Base-by-base conservation (phyloP, 176 grass and related monocot genomes). In the Neostapfia colusana region DNA sequence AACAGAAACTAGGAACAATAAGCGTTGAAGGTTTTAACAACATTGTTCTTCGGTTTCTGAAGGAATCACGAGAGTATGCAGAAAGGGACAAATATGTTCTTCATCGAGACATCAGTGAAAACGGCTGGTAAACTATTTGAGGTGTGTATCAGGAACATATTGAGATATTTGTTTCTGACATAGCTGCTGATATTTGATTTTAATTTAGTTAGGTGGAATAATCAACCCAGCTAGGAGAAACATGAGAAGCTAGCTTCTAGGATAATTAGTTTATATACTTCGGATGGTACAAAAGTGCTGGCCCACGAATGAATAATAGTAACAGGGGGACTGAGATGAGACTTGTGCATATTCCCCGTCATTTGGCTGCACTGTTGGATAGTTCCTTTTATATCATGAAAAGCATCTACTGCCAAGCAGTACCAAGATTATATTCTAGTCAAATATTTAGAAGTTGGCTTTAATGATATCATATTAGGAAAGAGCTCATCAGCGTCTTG, bases 41-140 rank as follows among this genome's bases (percentile, higher is more conserved):
- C 46, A 31, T 80, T 50, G 37, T 77, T 65, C 72, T 16, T n/a
- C n/a, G n/a, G 23, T 79, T 86, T 83, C 62, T 64, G 55, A 74
- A 97, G 93, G 93, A 87, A 53, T 88, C 85, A 64, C 73, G 72
- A 73, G 88, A 90, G 24, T 93, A 93, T 42, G 85, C 85, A 46
- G 80, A 90, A 8, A 88, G 27, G 64, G 90, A 93, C 70, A n/a
- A 82, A 26, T 63, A 93, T 97, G 90, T 93, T 97, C 74, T 97
- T 93, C 55, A 86, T 93, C 2, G 93, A 97, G 76, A 93, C 93
- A 49, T 97, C 93, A 79, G 93, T 88, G 21, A 93, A 97, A 81
- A 93, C 90, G 1, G 75, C 87, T n/a, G 69, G 93, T 75, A 93
- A 93, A 70, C 90, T 97, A 85, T 97, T 93, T 59, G 93, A 97